Conservation (phyloP, 176 grass and related monocot genomes). For the Musa itinerans region DNA sequence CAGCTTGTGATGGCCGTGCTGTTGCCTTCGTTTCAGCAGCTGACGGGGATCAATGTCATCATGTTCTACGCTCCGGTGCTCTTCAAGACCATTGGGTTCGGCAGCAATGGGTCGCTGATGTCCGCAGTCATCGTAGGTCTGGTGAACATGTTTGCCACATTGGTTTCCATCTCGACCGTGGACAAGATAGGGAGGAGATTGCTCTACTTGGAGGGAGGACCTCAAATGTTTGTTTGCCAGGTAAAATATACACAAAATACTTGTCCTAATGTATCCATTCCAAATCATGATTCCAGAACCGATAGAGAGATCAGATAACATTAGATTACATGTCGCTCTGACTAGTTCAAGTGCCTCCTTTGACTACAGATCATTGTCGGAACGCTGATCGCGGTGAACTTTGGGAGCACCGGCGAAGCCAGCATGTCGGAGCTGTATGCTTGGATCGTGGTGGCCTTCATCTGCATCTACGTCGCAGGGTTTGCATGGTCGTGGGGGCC, state of each 20-base stretch:
- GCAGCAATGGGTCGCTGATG: slow-evolving; percentile 7
- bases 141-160: slow-evolving; percentile 4
- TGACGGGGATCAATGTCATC: slow-evolving; percentile 13
- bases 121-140: slow-evolving; percentile 5
- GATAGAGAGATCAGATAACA: too few species aligned
- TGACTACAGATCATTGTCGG: neutral
- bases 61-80: slow-evolving; percentile 18
- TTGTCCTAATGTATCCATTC: neutral
- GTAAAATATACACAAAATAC: neutral
- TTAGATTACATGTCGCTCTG: too few species aligned
- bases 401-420: neutral
- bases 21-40: slow-evolving; percentile 1
- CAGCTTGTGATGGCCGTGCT: slow-evolving; percentile 4
- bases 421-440: neutral
- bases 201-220: slow-evolving; percentile 4
- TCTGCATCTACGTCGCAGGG: slow-evolving; percentile 10
- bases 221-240: slow-evolving; percentile 14
- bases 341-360: too few species aligned
- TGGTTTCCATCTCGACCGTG: slow-evolving; percentile 2
- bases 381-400: neutral
- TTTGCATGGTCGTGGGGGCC: slow-evolving; percentile 16
- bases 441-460: neutral
- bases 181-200: slow-evolving; percentile 7
- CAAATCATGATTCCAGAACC: neutral
- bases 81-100: slow-evolving; percentile 13